Evolutionary conservation across 306 rosid species (phyloP), one percentile per base, ranked within the genome.

Genomic region (Myrica gale): DNA sequence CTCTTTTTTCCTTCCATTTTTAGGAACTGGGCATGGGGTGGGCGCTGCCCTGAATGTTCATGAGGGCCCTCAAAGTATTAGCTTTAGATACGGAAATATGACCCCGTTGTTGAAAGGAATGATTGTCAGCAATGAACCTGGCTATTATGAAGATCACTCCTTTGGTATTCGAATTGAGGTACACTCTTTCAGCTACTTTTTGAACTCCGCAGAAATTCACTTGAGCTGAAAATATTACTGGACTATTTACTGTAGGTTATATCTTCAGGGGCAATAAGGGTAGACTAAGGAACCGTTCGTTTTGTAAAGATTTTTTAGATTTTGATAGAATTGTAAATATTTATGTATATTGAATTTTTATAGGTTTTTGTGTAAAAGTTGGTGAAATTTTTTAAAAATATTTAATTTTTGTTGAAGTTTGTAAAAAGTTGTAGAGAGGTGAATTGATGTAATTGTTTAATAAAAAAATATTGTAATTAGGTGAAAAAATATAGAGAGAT

Each of bases 41-140:
- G 99, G 99, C 78, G 96, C 99, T 79, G 97, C 99, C 69, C 68
- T 95, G 79, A 95, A 92, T 82, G 98, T 95, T 82, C 98, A 95
- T 20, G 98, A 95, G 81, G 97, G 98, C 7, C 97, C 97, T 80
- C 98, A 92, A 84, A 86, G 98, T 73, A 90, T 95, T 71, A 95
- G 98, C 78, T 86, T 77, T 78, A 91, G 97, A 56, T 95, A 44
- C 80, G 97, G 97, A 84, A 95, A 95, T 87, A 85, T 72, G 81
- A 92, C 92, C 62, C 80, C 97, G 80, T 87, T 95, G 37, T 85
- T 88, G 72, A 81, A 73, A 20, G 97, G 93, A 83, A 92, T 92
- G 98, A 51, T 95, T 66, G 91, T 92, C 82, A 90, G 98, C 97
- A 95, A 95, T 66, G 97, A 95, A 76, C 98, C 98, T 56, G 98